Conservation (phyloP, 2,329 filamentous ascomycete species). For the Fusarium cicatricum region DNA sequence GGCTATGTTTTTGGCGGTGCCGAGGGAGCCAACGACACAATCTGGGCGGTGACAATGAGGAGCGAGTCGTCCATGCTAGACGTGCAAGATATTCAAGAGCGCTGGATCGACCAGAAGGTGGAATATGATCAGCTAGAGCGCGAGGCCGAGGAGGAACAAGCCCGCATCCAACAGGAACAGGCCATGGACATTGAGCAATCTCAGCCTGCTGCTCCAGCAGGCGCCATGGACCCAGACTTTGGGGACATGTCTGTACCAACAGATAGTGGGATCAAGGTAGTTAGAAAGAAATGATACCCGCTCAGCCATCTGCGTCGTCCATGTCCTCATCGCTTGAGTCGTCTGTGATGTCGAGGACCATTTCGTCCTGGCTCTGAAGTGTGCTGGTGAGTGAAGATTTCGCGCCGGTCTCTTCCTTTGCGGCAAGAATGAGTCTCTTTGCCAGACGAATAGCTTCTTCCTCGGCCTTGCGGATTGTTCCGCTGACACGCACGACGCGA, state of each 20-base stretch:
- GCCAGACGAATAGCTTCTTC: constrained; percentile 86
- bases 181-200: constrained; percentile 48
- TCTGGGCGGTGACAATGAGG: constrained; percentile 97
- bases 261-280: constrained; percentile 75
- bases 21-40: constrained; percentile 90
- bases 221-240: constrained; percentile 55
- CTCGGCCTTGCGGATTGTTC: constrained; percentile 91
- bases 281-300: constrained; percentile 67
- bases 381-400: constrained; percentile 31
- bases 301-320: constrained; percentile 55
- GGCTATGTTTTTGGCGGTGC: constrained; percentile 93
- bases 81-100: constrained; percentile 89
- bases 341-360: constrained; percentile 54
- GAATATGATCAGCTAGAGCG: constrained; percentile 84
- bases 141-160: constrained; percentile 78
- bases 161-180: constrained; percentile 55
- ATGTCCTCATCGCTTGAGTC: constrained; percentile 56
- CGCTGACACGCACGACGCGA: constrained; percentile 85
- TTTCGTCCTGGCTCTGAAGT: constrained; percentile 44
- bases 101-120: constrained; percentile 92
- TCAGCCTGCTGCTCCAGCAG: constrained; percentile 34
- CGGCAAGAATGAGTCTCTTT: constrained; percentile 73
- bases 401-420: constrained; percentile 56
- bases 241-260: constrained; percentile 60
- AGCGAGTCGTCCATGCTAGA: constrained; percentile 78